Base-by-base conservation (phyloP, 495 filamentous ascomycete species). In the Tuber indicum region DNA sequence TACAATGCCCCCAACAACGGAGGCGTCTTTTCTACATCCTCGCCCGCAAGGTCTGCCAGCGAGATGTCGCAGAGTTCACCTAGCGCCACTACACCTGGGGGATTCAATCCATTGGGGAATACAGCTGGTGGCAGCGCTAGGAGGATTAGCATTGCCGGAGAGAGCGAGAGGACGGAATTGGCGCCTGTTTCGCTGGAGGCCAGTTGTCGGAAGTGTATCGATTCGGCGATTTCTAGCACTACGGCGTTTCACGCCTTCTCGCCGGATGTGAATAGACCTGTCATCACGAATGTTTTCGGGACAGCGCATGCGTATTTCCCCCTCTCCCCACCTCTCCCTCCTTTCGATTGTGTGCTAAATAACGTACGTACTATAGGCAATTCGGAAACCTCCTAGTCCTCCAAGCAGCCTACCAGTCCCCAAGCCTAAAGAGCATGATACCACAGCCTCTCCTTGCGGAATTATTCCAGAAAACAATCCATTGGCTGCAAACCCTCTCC, bases 321-420 rank as follows among this genome's bases (percentile, higher is more conserved):
- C 46, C 52, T 47, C 12, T 26, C 10, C 43, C 62, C 71, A 10
- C 62, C 52, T 76, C 75, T 44, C 75, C 19, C 19, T 70, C 69
- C 69, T 46, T 78, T 19, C 42, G 19, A 52, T 58, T 16, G 45
- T 49, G 23, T 47, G 42, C 71, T 74, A 8, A 43, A 43, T 43
- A 74, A 81, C 71, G 71, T 75, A 81, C 71, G 71, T 75, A 72
- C 21, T 72, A 1, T 77, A 97, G 94, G 16, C 96, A 98, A 94
- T 99, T 97, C 85, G 96, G 96, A 72, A 99, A 98, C 83, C 90
- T 98, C 82, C 86, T 98, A 69, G 92, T 94, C 9, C 89, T 99
- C 2, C 89, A 93, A 36, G 94, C 95, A 1, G 92, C 91, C 7
- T 95, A 89, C 84, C 84, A 85, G 43, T 82, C 79, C 2, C 72